Evolutionary conservation across 345 rosid genomes (phyloP).

Genomic region (Eucalyptus brandiana): DNA sequence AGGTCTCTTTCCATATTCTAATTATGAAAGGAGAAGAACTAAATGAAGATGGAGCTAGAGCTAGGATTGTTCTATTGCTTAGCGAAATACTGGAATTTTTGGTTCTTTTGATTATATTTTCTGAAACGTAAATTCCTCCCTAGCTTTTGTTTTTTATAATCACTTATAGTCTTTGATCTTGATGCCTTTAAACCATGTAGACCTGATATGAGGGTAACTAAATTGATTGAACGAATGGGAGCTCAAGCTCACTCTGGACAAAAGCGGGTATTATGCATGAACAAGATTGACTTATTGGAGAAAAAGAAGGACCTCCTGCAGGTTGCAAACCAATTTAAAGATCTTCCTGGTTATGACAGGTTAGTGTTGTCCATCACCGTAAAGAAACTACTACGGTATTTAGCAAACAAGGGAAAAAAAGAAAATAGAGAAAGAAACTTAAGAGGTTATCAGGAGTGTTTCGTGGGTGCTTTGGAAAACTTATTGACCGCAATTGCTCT

Average conservation of each 20-base stretch:
- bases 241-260: conserved; percentile 52
- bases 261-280: conserved; percentile 79
- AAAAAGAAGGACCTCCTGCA: conserved; percentile 70
- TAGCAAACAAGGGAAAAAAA: neutral
- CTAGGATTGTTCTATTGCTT: neutral
- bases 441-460: neutral
- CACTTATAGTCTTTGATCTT: neutral
- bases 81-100: neutral
- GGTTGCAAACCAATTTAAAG: conserved; percentile 67
- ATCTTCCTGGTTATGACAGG: conserved; percentile 83
- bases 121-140: neutral
- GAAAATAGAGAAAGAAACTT: neutral
- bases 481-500: neutral
- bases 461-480: neutral
- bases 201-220: conserved; percentile 77
- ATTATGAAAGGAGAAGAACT: neutral
- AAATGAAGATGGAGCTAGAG: neutral
- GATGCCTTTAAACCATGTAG: conserved; percentile 9
- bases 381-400: neutral
- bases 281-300: conserved; percentile 75
- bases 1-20: neutral
- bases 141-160: neutral
- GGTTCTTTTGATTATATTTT: neutral
- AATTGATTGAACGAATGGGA: conserved; percentile 63
- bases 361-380: neutral